Percentiles rank a stretch among this genome's conserved stretches.
Conservation (phyloP, 176 grass and related monocot species). For the Dendrocalamus sinicus region DNA sequence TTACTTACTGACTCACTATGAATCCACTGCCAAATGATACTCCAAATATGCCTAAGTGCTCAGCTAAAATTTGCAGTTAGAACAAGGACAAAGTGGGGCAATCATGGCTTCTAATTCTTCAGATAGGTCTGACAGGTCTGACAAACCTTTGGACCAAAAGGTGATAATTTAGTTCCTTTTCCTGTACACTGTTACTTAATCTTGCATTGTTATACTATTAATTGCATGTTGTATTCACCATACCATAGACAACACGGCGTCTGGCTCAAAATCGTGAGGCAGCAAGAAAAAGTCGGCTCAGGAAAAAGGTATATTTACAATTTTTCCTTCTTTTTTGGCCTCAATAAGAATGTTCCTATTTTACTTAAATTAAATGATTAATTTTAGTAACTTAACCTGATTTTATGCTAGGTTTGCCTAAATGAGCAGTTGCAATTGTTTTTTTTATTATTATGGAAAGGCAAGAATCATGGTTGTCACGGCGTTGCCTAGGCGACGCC, state of each 20-base stretch:
- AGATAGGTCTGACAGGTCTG: slow-evolving; percentile 65
- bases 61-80: slow-evolving; percentile 45
- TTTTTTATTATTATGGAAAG: not conserved
- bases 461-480: not conserved
- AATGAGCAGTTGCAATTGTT: not conserved
- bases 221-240: slow-evolving; percentile 9
- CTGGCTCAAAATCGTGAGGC: slow-evolving; percentile 83
- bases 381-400: slow-evolving; percentile 5
- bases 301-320: slow-evolving; percentile 61
- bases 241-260: slow-evolving; percentile 54
- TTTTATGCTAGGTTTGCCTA: not conserved
- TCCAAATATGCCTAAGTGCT: not conserved
- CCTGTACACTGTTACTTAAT: not conserved
- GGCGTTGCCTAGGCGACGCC: too few relatives aligned
- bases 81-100: slow-evolving; percentile 46
- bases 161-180: slow-evolving; percentile 31
- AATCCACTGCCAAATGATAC: slow-evolving; percentile 1
- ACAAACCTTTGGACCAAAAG: slow-evolving; percentile 77
- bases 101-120: slow-evolving; percentile 65
- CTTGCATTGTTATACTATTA: not conserved
- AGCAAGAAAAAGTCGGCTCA: slow-evolving; percentile 73
- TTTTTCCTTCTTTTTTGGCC: not conserved
- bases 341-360: not conserved
- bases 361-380: not conserved
- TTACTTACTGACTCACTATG: not conserved